Percentiles rank a stretch among this genome's conserved stretches.
These are phyloP conservation scores for Conticribra guillardii DNA, from an alignment of 108 stramenopile genomes.

Conservation along the genomic window DNA sequence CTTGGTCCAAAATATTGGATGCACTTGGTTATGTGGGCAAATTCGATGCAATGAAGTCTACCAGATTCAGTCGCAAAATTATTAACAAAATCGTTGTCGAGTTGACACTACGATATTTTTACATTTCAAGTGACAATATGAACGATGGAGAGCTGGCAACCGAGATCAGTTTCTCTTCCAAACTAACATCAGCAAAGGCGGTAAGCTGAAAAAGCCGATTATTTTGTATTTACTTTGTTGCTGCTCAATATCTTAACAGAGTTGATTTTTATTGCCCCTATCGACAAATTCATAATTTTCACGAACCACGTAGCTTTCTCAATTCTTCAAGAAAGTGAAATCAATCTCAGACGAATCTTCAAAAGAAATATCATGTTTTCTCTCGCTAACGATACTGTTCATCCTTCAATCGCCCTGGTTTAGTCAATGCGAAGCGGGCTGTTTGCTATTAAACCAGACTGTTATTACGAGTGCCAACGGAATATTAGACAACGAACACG, in stretches of 20 bases:
- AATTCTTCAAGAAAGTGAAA: conserved; percentile 22
- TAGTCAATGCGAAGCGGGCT: conserved; percentile 52
- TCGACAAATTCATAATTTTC: no score
- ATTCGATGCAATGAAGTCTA: conserved; percentile 13
- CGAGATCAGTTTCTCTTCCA: conserved; percentile 11
- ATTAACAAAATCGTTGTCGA: conserved; percentile 12
- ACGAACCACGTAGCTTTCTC: conserved; percentile 26
- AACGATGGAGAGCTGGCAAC: neutral
- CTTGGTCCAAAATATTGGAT: conserved; percentile 29
- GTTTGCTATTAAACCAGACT: conserved; percentile 37
- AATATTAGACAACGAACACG: no score
- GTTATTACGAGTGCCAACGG: no score
- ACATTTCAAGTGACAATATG: neutral
- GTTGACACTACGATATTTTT: conserved; percentile 39
- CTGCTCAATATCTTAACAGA: no score
- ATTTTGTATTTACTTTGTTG: no score
- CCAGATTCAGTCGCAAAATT: conserved; percentile 4
- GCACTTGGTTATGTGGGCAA: conserved; percentile 22
- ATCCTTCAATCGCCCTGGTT: conserved; percentile 54
- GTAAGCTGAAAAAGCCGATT: no score
- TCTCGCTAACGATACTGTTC: conserved; percentile 24
- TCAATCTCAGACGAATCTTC: neutral
- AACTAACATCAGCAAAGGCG: conserved; percentile 18
- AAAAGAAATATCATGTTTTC: conserved; percentile 1
- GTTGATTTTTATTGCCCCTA: no score